phyloP scores from a whole-genome alignment of 2,329 filamentous ascomycete species.

The Phoma sp. region DNA sequence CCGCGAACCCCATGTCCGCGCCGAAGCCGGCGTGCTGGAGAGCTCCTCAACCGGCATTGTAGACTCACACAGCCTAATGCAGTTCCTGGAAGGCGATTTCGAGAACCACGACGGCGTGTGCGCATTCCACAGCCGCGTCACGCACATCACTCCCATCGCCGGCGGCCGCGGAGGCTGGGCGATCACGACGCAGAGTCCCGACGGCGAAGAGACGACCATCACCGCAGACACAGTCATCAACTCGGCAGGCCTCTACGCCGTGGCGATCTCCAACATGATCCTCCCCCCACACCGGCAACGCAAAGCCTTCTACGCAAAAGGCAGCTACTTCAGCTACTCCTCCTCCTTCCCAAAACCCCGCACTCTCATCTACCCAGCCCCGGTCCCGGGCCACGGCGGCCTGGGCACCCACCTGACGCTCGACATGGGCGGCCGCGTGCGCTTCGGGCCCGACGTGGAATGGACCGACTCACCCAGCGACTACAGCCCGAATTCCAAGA shows the following conservation, averaged over 20 bases:
- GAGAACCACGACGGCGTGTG: conserved; percentile 77
- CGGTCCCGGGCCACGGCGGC: conserved; percentile 79
- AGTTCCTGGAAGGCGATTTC: conserved; percentile 75
- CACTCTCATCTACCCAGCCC: conserved; percentile 86
- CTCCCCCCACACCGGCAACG: conserved; percentile 62
- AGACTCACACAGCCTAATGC: conserved; percentile 85
- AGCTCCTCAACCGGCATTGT: conserved; percentile 87
- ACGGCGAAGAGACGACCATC: conserved; percentile 61
- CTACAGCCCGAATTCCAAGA: conserved; percentile 68
- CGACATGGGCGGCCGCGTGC: conserved; percentile 81
- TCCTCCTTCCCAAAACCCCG: conserved; percentile 67
- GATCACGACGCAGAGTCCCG: conserved; percentile 57
- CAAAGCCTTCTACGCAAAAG: conserved; percentile 83
- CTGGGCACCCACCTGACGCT: conserved; percentile 93
- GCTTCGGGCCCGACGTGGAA: conserved; percentile 94
- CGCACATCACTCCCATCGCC: conserved; percentile 60
- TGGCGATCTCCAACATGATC: conserved; percentile 81
- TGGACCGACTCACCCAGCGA: conserved; percentile 79
- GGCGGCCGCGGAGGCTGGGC: conserved; percentile 70
- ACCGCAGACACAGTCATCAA: conserved; percentile 82
- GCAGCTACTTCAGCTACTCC: conserved; percentile 89
- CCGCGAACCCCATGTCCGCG: conserved; percentile 77
- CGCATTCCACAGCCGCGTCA: conserved; percentile 72
- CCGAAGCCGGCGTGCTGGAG: conserved; percentile 76
- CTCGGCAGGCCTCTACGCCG: conserved; percentile 80